These are phyloP conservation scores for Coniella vitis DNA, from an alignment of 2,329 filamentous ascomycete genomes.

Conservation along the genomic window DNA sequence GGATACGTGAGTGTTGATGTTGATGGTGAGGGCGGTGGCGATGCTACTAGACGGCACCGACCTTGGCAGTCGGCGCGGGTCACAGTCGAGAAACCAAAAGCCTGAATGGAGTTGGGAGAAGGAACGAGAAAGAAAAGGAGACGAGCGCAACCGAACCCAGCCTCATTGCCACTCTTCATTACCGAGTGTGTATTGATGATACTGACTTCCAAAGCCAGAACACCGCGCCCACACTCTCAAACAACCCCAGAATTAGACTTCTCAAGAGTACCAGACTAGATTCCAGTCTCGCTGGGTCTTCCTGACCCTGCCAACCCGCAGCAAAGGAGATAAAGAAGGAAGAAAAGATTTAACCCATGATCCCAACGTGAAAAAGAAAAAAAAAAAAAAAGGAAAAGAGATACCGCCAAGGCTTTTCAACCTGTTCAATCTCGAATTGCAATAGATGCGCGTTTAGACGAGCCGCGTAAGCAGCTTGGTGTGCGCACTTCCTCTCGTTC, in stretches of 20 bases:
- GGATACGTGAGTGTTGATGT: too few relatives aligned
- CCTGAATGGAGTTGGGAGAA: neutral
- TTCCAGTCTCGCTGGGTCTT: neutral
- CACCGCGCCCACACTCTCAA: neutral
- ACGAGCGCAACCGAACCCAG: neutral
- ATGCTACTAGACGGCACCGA: too few relatives aligned
- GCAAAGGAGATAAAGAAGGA: constrained; percentile 3
- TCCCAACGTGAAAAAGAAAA: neutral
- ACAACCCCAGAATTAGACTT: neutral
- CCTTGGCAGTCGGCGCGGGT: too few relatives aligned
- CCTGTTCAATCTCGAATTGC: neutral
- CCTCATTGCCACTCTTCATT: too few relatives aligned
- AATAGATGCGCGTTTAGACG: neutral
- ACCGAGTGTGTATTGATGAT: constrained; percentile 2
- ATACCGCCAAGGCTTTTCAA: constrained; percentile 4
- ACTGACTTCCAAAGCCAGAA: neutral
- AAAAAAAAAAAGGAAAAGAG: neutral
- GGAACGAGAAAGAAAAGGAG: neutral
- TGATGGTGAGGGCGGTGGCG: too few relatives aligned
- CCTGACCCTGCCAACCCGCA: constrained; percentile 8
- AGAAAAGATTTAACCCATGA: neutral
- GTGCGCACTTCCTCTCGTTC: too few relatives aligned
- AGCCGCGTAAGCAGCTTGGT: neutral
- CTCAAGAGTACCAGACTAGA: constrained; percentile 5
- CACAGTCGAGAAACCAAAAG: too few relatives aligned